Percentiles rank a stretch among this genome's conserved stretches.
phyloP scores from a whole-genome alignment of 2,329 filamentous ascomycete species.

The Monilinia vaccinii-corymbosi region DNA sequence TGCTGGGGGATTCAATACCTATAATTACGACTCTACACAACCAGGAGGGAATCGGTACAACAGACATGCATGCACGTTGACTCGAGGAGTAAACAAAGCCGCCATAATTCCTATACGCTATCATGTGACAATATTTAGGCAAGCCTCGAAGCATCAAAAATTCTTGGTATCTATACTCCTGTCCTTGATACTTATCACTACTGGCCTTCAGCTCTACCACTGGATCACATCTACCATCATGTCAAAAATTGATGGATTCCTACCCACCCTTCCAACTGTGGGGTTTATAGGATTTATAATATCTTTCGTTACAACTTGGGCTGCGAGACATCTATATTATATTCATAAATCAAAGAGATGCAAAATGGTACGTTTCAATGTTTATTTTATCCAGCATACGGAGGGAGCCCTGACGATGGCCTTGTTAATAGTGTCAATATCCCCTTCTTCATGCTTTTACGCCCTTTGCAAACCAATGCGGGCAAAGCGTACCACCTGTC shows the following conservation, averaged over 20 bases:
- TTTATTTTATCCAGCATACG: neutral
- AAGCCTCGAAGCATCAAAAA: neutral
- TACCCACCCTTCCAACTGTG: constrained; percentile 13
- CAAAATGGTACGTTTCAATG: neutral
- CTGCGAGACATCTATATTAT: constrained; percentile 12
- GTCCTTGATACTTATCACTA: neutral
- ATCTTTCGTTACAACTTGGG: constrained; percentile 17
- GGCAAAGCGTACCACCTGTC: neutral
- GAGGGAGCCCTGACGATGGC: neutral
- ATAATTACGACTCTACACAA: constrained; percentile 12
- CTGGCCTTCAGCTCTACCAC: neutral
- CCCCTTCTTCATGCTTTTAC: constrained; percentile 1
- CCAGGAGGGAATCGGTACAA: constrained; percentile 11
- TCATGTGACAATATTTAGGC: neutral
- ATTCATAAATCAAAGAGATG: neutral
- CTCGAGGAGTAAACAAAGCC: neutral
- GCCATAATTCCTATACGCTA: neutral
- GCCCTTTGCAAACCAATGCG: neutral
- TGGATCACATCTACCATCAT: neutral
- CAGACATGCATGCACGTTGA: neutral
- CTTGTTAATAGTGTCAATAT: neutral
- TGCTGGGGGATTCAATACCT: neutral
- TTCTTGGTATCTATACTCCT: neutral
- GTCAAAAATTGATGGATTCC: neutral
- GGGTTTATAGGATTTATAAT: constrained; percentile 20